Percentiles rank a stretch among this genome's conserved stretches.
Conservation (phyloP, 345 rosid genomes). For the Linum usitatissimum region DNA sequence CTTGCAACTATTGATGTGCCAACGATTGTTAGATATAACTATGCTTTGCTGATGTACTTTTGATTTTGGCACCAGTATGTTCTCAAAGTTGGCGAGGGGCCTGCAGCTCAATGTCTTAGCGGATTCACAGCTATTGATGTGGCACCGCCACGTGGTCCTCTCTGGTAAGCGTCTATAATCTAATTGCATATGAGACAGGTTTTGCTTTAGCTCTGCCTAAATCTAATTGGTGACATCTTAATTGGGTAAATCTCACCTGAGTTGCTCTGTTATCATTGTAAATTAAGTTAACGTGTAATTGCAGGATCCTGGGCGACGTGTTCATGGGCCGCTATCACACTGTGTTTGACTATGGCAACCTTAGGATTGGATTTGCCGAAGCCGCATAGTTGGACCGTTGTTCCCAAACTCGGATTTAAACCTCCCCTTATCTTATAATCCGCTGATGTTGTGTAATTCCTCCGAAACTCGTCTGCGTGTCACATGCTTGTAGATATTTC, state of each 20-base stretch:
- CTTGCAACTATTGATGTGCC: not conserved
- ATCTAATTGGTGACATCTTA: no score
- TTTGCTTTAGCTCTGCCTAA: not conserved
- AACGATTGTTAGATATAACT: no score
- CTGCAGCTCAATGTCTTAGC: constrained; percentile 74
- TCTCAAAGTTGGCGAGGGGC: constrained; percentile 73
- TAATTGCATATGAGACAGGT: no score
- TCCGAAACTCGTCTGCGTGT: no score
- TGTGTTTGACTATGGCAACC: constrained; percentile 71
- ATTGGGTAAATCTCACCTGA: no score
- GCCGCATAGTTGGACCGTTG: constrained; percentile 30
- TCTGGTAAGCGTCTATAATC: constrained; percentile 41
- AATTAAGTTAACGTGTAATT: not conserved
- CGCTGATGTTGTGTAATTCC: no score
- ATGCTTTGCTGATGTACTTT: not conserved
- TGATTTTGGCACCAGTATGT: constrained; percentile 45
- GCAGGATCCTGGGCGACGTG: constrained; percentile 81
- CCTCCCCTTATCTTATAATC: no score
- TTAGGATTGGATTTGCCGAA: constrained; percentile 76
- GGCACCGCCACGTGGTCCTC: constrained; percentile 90
- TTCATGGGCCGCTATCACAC: constrained; percentile 82
- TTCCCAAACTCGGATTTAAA: no score
- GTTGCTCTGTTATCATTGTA: no score
- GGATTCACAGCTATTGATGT: constrained; percentile 75
- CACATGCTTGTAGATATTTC: no score